Evolutionary conservation across 148 eudicot species (phyloP), one percentile per base, ranked within the genome.

Genomic region (Camellia granthamiana): DNA sequence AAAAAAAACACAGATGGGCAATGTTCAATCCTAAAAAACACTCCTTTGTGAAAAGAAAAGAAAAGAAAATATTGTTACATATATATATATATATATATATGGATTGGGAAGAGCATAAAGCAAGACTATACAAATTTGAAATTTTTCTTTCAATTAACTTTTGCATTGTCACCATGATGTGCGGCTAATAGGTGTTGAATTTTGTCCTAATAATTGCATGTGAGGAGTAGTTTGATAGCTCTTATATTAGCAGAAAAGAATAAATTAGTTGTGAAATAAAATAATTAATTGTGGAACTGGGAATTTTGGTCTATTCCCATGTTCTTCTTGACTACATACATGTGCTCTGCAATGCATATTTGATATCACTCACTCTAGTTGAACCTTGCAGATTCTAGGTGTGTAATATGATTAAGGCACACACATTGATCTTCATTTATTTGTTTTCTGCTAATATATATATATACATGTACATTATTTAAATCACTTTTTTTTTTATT

Each of bases 281-380:
- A 73, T 30, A 21, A 30, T 30, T 30, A 77, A 69, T 79, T 52
- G 75, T 23, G 59, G 76, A 67, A 81, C 30, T 66, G 81, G 80
- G 88, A 55, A 89, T 87, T 85, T 83, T 86, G 86, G 90, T 89
- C 88, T 81, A 85, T 74, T 60, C 80, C 75, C 87, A 82, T 85
- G 82, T 85, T 85, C 78, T 38, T 77, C 76, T 89, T 85, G 87
- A 89, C 88, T 80, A 41, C 21, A 76, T 81, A 63, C 87, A 84
- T 84, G 89, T 88, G 91, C 82, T 60, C 47, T 79, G 13, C 41
- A 55, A 30, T 51, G 21, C 12, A 61, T 69, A 44, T 75, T 30
- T 52, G 7, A 55, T 54, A 4, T 6, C 1, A 64, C 6, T 6
- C 1, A 64, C 6, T 62, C 55, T 59, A 21, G 42, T 18, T 3